Evolutionary conservation across 306 rosid genomes (phyloP).

Genomic region (Lathyrus tuberosus): DNA sequence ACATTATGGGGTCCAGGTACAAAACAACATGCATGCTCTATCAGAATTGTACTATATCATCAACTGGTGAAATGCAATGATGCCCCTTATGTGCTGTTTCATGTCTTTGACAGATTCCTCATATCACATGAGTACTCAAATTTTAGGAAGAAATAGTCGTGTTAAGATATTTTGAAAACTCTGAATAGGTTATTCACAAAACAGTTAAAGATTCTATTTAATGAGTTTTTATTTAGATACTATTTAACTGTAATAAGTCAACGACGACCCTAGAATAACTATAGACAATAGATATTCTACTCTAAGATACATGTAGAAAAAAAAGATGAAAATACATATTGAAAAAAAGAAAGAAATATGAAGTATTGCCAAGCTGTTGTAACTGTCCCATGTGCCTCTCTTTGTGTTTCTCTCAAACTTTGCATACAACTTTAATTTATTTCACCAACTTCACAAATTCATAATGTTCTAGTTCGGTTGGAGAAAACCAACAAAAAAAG

Average conservation of each 20-base stretch:
- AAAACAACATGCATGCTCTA: constrained; percentile 27
- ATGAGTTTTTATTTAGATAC: no score
- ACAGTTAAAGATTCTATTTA: no score
- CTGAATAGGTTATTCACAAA: no score
- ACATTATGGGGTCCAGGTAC: constrained; percentile 45
- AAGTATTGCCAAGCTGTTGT: constrained; percentile 30
- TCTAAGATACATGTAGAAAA: no score
- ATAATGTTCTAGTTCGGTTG: constrained; percentile 30
- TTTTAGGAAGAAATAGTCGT: no score
- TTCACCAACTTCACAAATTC: constrained; percentile 35
- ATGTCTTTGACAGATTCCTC: constrained; percentile 38
- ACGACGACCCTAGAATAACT: no score
- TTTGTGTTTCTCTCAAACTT: constrained; percentile 17
- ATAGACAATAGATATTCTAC: no score
- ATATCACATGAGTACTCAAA: neutral
- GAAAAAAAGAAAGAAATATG: neutral
- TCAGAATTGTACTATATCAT: constrained; percentile 32
- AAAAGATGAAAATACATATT: neutral
- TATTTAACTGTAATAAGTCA: no score
- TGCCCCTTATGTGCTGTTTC: constrained; percentile 38
- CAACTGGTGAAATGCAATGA: constrained; percentile 39
- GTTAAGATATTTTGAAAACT: no score
- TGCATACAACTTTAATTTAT: constrained; percentile 37
- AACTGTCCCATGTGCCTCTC: constrained; percentile 24
- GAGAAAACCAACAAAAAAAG: constrained; percentile 12